Conservation (phyloP, 805 yeast genomes). For the Candida sakaeoensis region DNA sequence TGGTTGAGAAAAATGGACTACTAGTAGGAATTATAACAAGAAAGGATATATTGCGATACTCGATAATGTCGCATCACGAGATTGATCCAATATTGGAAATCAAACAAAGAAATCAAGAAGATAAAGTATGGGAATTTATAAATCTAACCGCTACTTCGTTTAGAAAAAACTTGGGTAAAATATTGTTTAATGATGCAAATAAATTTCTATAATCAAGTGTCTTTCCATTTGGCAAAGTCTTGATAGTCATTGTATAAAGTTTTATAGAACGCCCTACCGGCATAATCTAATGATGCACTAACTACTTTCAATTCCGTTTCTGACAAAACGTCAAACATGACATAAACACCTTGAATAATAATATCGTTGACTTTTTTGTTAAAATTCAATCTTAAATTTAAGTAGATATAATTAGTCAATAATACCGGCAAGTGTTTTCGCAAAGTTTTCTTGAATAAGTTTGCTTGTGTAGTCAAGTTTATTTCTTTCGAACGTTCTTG, state of each 20-base stretch:
- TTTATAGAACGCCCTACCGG: constrained; percentile 66
- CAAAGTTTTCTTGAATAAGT: constrained; percentile 54
- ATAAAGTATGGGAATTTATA: constrained; percentile 34
- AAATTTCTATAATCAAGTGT: constrained; percentile 35
- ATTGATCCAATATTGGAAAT: constrained; percentile 10
- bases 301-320: constrained; percentile 59
- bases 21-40: constrained; percentile 77
- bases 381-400: constrained; percentile 50
- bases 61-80: constrained; percentile 32
- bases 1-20: constrained; percentile 55
- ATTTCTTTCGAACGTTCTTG: constrained; percentile 20
- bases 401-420: constrained; percentile 53
- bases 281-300: constrained; percentile 61
- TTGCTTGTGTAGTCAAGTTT: constrained; percentile 47
- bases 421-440: constrained; percentile 62
- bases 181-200: constrained; percentile 28
- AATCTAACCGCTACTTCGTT: constrained; percentile 15
- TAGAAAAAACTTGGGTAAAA: constrained; percentile 24
- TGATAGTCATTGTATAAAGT: constrained; percentile 69
- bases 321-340: constrained; percentile 67
- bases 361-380: constrained; percentile 43
- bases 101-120: constrained; percentile 22
- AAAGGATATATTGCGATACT: constrained; percentile 75
- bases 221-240: constrained; percentile 79
- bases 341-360: constrained; percentile 54